phyloP scores from a whole-genome alignment of 2,329 filamentous ascomycete species.

The Colletotrichum gigasporum region DNA sequence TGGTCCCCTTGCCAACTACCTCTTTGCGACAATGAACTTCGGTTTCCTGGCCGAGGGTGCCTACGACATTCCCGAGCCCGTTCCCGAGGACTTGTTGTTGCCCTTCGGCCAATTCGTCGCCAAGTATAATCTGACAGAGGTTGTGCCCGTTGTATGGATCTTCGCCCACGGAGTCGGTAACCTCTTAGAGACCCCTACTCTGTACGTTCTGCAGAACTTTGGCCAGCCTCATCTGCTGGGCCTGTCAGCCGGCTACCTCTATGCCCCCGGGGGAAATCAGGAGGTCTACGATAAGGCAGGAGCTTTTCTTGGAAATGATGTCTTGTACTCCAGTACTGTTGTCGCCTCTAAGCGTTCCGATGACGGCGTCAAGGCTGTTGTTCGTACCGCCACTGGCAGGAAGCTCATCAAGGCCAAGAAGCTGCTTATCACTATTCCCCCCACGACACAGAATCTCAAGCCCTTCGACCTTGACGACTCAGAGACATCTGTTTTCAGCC shows the following conservation, averaged over 20 bases:
- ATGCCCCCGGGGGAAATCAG: slow-evolving; percentile 35
- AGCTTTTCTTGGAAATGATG: slow-evolving; percentile 38
- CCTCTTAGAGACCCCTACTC: slow-evolving; percentile 45
- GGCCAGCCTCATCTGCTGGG: slow-evolving; percentile 36
- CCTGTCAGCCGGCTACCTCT: slow-evolving; percentile 47
- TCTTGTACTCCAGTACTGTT: slow-evolving; percentile 40
- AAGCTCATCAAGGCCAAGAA: slow-evolving; percentile 44
- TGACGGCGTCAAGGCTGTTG: slow-evolving; percentile 34
- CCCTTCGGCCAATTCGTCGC: slow-evolving; percentile 27
- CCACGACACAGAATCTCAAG: slow-evolving; percentile 35
- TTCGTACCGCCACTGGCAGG: slow-evolving; percentile 36
- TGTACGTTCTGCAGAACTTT: slow-evolving; percentile 50
- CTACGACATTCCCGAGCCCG: slow-evolving; percentile 46
- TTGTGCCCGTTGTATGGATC: slow-evolving; percentile 38
- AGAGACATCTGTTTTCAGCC: slow-evolving; percentile 36
- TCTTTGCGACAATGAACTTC: slow-evolving; percentile 22
- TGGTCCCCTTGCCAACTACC: slow-evolving; percentile 8
- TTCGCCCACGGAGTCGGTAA: slow-evolving; percentile 52
- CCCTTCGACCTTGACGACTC: slow-evolving; percentile 37
- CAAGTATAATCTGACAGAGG: slow-evolving; percentile 24
- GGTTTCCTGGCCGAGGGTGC: slow-evolving; percentile 33
- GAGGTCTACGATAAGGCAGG: slow-evolving; percentile 40
- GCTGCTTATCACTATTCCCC: slow-evolving; percentile 40
- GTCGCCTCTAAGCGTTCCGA: slow-evolving; percentile 33
- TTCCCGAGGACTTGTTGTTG: slow-evolving; percentile 43